A percentile compares a stretch with the other conserved stretches of the same genome.
Conservation (phyloP, 179 eudicot species). For the Beta macrorhiza region DNA sequence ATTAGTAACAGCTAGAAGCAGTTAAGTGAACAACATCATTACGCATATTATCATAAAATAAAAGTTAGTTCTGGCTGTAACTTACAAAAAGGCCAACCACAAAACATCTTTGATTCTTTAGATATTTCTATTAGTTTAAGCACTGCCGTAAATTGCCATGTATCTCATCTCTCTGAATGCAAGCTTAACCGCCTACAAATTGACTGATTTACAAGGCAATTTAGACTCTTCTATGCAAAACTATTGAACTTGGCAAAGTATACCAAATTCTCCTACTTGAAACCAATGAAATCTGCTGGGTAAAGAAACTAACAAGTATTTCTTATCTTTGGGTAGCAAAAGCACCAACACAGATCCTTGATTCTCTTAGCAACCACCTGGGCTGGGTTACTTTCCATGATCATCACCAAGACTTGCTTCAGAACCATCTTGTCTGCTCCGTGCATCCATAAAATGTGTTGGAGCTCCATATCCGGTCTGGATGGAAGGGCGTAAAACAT, state of each 20-base stretch:
- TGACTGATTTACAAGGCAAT: slow-evolving; percentile 5
- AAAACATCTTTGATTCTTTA: not conserved
- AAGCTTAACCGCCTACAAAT: not conserved
- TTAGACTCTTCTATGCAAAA: slow-evolving; percentile 17
- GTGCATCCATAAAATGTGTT: slow-evolving; percentile 41
- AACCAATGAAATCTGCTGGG: slow-evolving; percentile 17
- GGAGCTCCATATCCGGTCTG: slow-evolving; percentile 38
- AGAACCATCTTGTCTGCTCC: slow-evolving; percentile 46
- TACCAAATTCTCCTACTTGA: slow-evolving; percentile 14
- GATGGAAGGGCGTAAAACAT: slow-evolving; percentile 37
- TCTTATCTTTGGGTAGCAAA: slow-evolving; percentile 20
- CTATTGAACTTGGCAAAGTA: slow-evolving; percentile 10
- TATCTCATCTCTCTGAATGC: not conserved
- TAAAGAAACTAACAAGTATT: slow-evolving; percentile 4
- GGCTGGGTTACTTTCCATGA: slow-evolving; percentile 30
- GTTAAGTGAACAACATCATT: not conserved
- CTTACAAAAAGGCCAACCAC: not conserved
- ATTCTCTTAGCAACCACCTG: slow-evolving; percentile 14
- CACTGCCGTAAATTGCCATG: not conserved
- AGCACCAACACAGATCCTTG: slow-evolving; percentile 14
- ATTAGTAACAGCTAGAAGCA: not conserved
- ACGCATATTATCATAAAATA: not conserved
- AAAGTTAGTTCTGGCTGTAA: not conserved
- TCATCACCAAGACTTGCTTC: slow-evolving; percentile 40
- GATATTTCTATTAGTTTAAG: not conserved